These are phyloP conservation scores for Blastobotrys capitulatus DNA, from an alignment of 1,139 yeast genomes.

Conservation along the genomic window DNA sequence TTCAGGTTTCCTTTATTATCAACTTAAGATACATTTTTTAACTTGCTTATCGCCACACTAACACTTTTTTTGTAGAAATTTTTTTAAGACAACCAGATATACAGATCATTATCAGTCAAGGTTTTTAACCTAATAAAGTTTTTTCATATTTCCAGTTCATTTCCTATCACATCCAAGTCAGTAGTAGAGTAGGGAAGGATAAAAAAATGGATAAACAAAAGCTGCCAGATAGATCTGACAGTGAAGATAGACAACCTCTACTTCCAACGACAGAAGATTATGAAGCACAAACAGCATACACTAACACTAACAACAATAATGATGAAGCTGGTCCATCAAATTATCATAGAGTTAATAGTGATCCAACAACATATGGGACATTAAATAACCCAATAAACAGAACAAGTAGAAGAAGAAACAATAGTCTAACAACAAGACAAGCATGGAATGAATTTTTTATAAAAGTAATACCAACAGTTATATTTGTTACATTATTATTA, in stretches of 20 bases:
- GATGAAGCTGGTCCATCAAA: constrained; percentile 6
- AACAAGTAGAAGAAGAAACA: background rate
- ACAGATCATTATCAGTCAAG: no score
- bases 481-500: background rate
- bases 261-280: background rate
- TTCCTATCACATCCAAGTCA: no score
- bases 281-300: constrained; percentile 3
- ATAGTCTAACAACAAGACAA: background rate
- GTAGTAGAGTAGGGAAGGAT: no score
- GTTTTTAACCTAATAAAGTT: no score
- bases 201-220: background rate
- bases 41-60: no score
- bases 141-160: no score
- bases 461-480: constrained; percentile 1
- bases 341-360: background rate
- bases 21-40: no score
- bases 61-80: no score
- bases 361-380: background rate
- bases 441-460: background rate
- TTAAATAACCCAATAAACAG: background rate
- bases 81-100: no score
- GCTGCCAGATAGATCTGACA: background rate
- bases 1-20: no score
- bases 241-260: background rate
- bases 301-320: background rate